Percentiles rank a stretch among this genome's conserved stretches.
phyloP scores from a whole-genome alignment of 2,329 filamentous ascomycete species.

The Xylariaceae sp. region DNA sequence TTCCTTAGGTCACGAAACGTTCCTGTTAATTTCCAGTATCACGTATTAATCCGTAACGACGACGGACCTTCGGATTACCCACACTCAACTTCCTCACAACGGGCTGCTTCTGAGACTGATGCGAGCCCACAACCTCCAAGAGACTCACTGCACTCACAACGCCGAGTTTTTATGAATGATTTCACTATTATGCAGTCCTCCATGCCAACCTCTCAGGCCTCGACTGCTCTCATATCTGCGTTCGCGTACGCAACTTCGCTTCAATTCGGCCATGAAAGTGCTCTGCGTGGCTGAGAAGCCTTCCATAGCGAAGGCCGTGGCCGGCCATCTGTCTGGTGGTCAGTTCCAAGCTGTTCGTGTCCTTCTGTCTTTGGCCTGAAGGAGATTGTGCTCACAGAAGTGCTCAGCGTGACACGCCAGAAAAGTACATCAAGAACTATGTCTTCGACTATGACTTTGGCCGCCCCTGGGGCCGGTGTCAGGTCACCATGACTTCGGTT shows the following conservation, averaged over 20 bases:
- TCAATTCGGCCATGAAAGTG: conserved; percentile 43
- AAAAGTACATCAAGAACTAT: conserved; percentile 89
- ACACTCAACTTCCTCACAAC: neutral
- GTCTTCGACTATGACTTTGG: conserved; percentile 86
- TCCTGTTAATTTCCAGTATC: neutral
- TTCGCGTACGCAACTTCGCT: conserved; percentile 13
- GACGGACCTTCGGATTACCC: neutral
- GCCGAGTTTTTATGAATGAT: conserved; percentile 14
- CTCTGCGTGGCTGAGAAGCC: conserved; percentile 83
- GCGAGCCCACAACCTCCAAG: neutral
- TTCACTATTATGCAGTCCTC: conserved; percentile 6
- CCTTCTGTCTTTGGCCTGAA: conserved; percentile 5
- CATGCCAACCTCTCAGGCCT: conserved; percentile 13
- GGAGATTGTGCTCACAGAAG: conserved; percentile 14
- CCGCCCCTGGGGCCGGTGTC: conserved; percentile 69
- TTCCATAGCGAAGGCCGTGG: conserved; percentile 91
- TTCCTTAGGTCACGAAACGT: neutral
- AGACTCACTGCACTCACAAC: neutral
- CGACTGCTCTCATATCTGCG: conserved; percentile 16
- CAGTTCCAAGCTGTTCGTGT: conserved; percentile 60
- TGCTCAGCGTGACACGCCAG: conserved; percentile 59
- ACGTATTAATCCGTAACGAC: neutral
- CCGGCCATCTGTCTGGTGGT: conserved; percentile 80
- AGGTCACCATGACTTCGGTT: conserved; percentile 91
- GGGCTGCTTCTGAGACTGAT: neutral